phyloP scores from a whole-genome alignment of 2,329 filamentous ascomycete species.

The Elsinoe arachidis region DNA sequence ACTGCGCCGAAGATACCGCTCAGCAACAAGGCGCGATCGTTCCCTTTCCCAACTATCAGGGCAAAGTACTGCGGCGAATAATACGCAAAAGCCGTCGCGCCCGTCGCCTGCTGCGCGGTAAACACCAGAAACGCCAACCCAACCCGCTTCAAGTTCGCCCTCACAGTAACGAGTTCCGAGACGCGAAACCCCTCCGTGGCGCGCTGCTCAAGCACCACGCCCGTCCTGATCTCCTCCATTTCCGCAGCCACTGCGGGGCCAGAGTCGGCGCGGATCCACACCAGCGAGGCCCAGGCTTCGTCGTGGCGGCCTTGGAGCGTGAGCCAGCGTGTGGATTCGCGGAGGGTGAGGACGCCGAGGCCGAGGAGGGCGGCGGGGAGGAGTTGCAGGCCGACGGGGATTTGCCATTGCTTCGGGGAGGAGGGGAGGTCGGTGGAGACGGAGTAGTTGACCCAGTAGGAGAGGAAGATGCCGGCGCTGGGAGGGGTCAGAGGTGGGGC shows the following conservation, averaged over 20 bases:
- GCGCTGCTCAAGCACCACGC: conserved; percentile 38
- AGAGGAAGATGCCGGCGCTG: conserved; percentile 35
- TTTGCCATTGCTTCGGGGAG: conserved; percentile 45
- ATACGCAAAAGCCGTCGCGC: conserved; percentile 47
- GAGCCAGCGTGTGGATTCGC: conserved; percentile 45
- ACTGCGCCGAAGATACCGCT: conserved; percentile 47
- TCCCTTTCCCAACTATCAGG: conserved; percentile 38
- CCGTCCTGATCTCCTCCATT: conserved; percentile 43
- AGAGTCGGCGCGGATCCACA: conserved; percentile 43
- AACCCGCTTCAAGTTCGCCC: conserved; percentile 38
- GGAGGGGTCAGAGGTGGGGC: not conserved
- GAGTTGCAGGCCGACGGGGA: conserved; percentile 47
- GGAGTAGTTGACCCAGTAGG: conserved; percentile 48
- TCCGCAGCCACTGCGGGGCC: conserved; percentile 33
- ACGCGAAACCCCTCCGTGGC: conserved; percentile 37
- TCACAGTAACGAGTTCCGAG: conserved; percentile 36
- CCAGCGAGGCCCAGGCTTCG: conserved; percentile 40
- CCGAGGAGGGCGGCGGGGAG: conserved; percentile 41
- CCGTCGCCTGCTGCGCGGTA: conserved; percentile 45
- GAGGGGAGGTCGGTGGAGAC: conserved; percentile 30
- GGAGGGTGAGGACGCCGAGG: conserved; percentile 40
- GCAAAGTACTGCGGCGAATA: conserved; percentile 49
- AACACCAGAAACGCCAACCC: conserved; percentile 41
- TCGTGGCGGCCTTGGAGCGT: conserved; percentile 37
- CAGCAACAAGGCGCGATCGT: conserved; percentile 38